A percentile compares a stretch with the other conserved stretches of the same genome.
Conservation (phyloP, 2,329 filamentous ascomycete genomes). For the Pseudonectria buxi region DNA sequence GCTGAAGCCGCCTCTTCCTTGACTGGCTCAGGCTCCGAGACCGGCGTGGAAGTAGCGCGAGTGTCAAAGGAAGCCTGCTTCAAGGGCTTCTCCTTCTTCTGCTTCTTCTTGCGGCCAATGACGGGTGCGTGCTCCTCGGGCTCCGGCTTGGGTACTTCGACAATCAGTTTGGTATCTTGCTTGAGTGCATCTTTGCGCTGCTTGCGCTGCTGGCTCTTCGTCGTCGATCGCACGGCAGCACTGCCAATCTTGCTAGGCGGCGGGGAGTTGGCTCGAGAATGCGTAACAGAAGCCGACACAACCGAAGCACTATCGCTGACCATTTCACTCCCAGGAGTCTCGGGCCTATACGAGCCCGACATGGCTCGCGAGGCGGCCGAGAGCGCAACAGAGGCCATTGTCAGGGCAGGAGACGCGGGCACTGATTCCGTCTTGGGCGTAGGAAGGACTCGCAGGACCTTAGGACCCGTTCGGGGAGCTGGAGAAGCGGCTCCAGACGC, state of each 20-base stretch:
- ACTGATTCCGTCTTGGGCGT: conserved; percentile 57
- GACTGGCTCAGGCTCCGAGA: conserved; percentile 5
- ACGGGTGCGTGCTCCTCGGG: conserved; percentile 62
- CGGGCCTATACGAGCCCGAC: conserved; percentile 46
- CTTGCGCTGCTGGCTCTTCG: conserved; percentile 75
- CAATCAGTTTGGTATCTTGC: conserved; percentile 52
- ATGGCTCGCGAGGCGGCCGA: conserved; percentile 24
- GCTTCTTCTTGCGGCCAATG: conserved; percentile 75
- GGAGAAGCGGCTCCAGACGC: conserved; percentile 42
- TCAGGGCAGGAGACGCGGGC: conserved; percentile 24
- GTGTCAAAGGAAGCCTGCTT: conserved; percentile 14
- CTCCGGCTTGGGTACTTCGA: conserved; percentile 44
- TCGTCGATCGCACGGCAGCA: conserved; percentile 61
- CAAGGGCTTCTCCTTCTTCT: conserved; percentile 62
- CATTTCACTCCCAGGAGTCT: conserved; percentile 65
- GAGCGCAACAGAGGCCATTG: conserved; percentile 24
- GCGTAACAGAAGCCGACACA: conserved; percentile 62
- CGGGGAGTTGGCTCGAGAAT: conserved; percentile 64
- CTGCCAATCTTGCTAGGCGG: conserved; percentile 59
- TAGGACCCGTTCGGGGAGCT: conserved; percentile 45
- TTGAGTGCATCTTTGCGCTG: conserved; percentile 62
- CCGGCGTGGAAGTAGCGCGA: conserved; percentile 3
- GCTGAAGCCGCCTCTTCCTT: conserved; percentile 8
- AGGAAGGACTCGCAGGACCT: conserved; percentile 63
- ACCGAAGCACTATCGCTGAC: conserved; percentile 73